These are phyloP conservation scores for Cupressus sempervirens DNA, from an alignment of 75 land plant species.

Conservation along the genomic window DNA sequence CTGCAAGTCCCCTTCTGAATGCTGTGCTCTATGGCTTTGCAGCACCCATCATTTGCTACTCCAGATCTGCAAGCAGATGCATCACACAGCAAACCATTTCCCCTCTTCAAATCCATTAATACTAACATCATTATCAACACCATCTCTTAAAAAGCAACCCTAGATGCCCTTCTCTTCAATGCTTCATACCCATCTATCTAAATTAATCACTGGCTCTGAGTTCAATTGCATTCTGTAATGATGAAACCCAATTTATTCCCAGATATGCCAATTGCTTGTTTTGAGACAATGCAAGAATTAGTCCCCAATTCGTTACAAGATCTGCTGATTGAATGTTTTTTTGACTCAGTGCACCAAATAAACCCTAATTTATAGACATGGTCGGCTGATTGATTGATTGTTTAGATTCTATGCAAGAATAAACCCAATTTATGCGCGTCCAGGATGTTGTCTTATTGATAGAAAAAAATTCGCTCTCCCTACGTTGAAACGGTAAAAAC, in stretches of 20 bases:
- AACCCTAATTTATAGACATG: too few species aligned
- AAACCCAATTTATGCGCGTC: too few species aligned
- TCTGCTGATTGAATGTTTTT: neutral
- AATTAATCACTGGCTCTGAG: neutral
- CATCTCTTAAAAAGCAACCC: neutral
- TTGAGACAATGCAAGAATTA: too few species aligned
- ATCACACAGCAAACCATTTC: conserved; percentile 1
- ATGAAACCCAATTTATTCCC: neutral
- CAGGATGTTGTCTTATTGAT: too few species aligned
- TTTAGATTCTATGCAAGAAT: too few species aligned
- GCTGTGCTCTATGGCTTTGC: neutral
- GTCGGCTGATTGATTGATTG: too few species aligned
- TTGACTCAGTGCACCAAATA: too few species aligned
- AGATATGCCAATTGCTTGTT: neutral
- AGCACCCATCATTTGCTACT: conserved; percentile 6
- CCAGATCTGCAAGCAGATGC: conserved; percentile 4
- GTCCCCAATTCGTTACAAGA: neutral
- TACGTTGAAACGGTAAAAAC: too few species aligned
- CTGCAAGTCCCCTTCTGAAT: neutral
- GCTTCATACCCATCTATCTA: neutral
- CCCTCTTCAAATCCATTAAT: neutral
- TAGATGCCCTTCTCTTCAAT: neutral
- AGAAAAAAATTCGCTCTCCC: too few species aligned
- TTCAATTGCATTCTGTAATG: neutral
- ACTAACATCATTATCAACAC: neutral